These are phyloP conservation scores for Areca catechu DNA, from an alignment of 176 grass and related monocot species.

Conservation along the genomic window DNA sequence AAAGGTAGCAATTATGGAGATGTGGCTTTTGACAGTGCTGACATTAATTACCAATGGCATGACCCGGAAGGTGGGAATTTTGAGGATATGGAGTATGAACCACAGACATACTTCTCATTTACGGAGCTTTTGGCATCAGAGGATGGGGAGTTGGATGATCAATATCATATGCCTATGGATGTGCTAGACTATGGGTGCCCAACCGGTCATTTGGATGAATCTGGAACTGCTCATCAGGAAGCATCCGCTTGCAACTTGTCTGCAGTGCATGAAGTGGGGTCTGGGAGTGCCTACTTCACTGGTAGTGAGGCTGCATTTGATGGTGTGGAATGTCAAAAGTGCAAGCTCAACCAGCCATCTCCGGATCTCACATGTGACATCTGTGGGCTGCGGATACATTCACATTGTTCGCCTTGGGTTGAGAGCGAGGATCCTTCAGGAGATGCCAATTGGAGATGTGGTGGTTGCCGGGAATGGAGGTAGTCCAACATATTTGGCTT, in stretches of 20 bases:
- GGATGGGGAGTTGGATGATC: constrained; percentile 39
- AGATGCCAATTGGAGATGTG: constrained; percentile 47
- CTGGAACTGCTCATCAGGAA: constrained; percentile 33
- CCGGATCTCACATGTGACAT: constrained; percentile 46
- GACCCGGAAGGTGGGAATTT: constrained; percentile 29
- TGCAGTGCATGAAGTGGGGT: constrained; percentile 24
- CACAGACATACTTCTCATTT: constrained; percentile 72
- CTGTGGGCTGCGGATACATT: constrained; percentile 50
- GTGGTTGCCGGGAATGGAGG: constrained; percentile 49
- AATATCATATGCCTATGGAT: constrained; percentile 34
- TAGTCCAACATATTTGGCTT: background rate
- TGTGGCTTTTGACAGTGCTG: constrained; percentile 14
- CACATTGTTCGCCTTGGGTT: constrained; percentile 56
- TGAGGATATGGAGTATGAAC: constrained; percentile 40
- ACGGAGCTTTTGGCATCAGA: constrained; percentile 67
- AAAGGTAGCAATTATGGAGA: constrained; percentile 33
- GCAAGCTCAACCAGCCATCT: constrained; percentile 39
- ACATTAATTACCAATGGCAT: constrained; percentile 27
- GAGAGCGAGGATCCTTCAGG: constrained; percentile 20
- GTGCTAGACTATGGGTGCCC: constrained; percentile 1
- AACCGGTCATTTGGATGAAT: constrained; percentile 26
- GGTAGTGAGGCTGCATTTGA: constrained; percentile 8
- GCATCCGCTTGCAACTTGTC: background rate
- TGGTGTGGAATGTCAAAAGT: constrained; percentile 33
- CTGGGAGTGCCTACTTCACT: constrained; percentile 21